Evolutionary conservation across 78 protist genomes (phyloP).

Genomic region (Dictyostelium brefeldianum): DNA sequence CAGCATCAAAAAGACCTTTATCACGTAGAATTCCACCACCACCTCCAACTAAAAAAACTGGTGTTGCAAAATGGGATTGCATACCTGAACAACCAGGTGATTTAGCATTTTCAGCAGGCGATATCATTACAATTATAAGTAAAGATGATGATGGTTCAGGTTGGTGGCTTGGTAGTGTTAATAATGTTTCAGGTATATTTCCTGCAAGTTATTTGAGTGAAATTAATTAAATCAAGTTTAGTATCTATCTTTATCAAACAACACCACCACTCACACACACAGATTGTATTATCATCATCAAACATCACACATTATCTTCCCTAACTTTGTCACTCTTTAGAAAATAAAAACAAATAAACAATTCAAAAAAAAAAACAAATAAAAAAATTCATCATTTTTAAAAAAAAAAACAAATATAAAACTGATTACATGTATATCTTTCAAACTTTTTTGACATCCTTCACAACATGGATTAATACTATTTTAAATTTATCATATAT

Average conservation of each 20-base stretch:
- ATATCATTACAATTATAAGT: constrained; percentile 58
- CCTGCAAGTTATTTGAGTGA: constrained; percentile 28
- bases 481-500: too few relatives aligned
- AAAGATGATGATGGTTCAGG: constrained; percentile 67
- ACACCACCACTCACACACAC: too few relatives aligned
- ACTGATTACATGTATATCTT: too few relatives aligned
- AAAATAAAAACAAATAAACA: background rate
- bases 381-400: background rate
- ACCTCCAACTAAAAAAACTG: constrained; percentile 54
- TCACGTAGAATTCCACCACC: constrained; percentile 77
- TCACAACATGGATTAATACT: too few relatives aligned
- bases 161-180: constrained; percentile 67
- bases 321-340: background rate
- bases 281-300: too few relatives aligned
- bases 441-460: background rate
- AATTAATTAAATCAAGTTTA: background rate
- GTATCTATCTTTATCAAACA: too few relatives aligned
- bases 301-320: too few relatives aligned
- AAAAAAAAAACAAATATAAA: too few relatives aligned
- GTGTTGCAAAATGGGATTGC: constrained; percentile 62
- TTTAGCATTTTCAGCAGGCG: constrained; percentile 40
- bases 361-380: background rate
- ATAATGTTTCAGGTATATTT: constrained; percentile 47
- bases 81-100: constrained; percentile 67
- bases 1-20: constrained; percentile 26